Conservation (phyloP, 1,284 basidiomycete genomes). For the Exobasidium cylindrosporum region DNA sequence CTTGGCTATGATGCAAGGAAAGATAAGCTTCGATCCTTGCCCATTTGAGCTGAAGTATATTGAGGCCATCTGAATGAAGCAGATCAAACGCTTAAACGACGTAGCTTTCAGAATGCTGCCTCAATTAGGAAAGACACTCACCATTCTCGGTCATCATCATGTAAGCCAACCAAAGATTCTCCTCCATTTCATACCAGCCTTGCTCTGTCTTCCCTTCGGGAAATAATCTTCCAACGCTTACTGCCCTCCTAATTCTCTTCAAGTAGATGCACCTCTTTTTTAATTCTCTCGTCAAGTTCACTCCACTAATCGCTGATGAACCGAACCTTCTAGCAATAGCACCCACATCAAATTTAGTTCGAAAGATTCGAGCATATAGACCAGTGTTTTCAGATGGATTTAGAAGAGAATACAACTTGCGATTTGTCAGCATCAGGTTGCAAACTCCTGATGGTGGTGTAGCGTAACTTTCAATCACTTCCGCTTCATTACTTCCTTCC, state of each 20-base stretch:
- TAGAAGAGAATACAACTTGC: conserved; percentile 31
- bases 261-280: conserved; percentile 32
- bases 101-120: not conserved
- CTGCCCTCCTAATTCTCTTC: conserved; percentile 35
- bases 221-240: conserved; percentile 3
- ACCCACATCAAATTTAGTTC: conserved; percentile 40
- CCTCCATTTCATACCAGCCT: conserved; percentile 23
- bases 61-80: conserved; percentile 40
- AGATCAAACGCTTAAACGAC: not conserved
- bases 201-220: not conserved
- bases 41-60: conserved; percentile 36
- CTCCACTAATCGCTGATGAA: conserved; percentile 23
- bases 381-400: conserved; percentile 32
- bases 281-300: conserved; percentile 34
- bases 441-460: conserved; percentile 36
- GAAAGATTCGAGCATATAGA: conserved; percentile 46
- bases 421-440: conserved; percentile 33
- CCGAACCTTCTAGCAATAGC: conserved; percentile 42
- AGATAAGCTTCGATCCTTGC: conserved; percentile 35
- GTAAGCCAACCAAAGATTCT: conserved; percentile 47
- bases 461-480: not conserved
- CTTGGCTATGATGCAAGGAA: conserved; percentile 46
- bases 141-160: conserved; percentile 46
- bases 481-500: not conserved
- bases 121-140: conserved; percentile 5